Evolutionary conservation across 768 basidiomycete genomes (phyloP), one percentile per base, ranked within the genome.

Genomic region (Russula griseocarnosa): DNA sequence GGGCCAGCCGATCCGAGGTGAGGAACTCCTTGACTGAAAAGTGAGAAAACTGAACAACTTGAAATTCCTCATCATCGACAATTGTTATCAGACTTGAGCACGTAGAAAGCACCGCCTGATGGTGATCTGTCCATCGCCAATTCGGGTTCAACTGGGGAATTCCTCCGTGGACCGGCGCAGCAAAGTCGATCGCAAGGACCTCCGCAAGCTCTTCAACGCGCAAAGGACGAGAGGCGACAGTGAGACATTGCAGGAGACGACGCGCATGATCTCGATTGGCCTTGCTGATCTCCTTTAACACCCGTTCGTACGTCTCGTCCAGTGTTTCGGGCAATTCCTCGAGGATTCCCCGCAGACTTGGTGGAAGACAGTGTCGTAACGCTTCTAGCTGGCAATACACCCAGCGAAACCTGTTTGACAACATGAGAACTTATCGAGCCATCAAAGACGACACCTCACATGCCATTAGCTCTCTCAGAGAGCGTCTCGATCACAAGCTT

Each of bases 171-270:
- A 3, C 34, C 1, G 34, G 34, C 3, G 49, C n/a, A 20, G 57
- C 40, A 16, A 66, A 66, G 42, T 63, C 61, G 18, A 63, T 34
- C 6, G 61, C 36, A 14, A 66, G 58, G 11, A 63, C 44, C n/a
- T 63, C 62, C 4, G 62, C 62, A 8, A 55, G 61, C 13, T 57
- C 56, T 22, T 57, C 56, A 22, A 57, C 56, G 1, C 28, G 42
- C 8, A 57, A 28, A 16, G 56, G 56, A 3, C 56, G 42, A 14
- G 22, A 16, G 1, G 56, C 56, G 28, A 57, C 56, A 8, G 56
- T 38, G 8, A 62, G 61, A 42, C 58, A 63, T 3, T 63, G 62
- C 16, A 63, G 58, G 13, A 63, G 55, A 38, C 58, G 62, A 36
- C 20, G 51, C 0, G 62, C 62, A 8, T 60, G 32, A 0, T 60